These are phyloP conservation scores for Nothopassalora personata DNA, from an alignment of 2,329 filamentous ascomycete species.

Conservation along the genomic window DNA sequence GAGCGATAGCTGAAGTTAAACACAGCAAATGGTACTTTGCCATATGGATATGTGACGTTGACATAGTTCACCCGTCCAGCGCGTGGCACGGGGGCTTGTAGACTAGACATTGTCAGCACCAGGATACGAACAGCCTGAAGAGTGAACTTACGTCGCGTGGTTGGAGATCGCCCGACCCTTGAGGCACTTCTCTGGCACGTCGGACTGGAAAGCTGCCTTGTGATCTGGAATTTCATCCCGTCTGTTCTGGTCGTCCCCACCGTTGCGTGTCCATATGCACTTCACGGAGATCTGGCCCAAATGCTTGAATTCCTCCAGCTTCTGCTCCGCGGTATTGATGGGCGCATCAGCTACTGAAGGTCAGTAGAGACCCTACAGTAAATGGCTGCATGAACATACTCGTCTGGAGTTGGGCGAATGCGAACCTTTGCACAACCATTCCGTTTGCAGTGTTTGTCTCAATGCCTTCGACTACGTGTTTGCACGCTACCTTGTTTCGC, in stretches of 20 bases:
- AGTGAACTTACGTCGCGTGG: slow-evolving; percentile 17
- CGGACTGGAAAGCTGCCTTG: neutral
- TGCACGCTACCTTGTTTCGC: neutral
- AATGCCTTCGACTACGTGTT: neutral
- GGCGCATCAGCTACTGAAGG: slow-evolving; percentile 8
- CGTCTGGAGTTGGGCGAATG: slow-evolving; percentile 17
- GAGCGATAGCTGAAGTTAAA: slow-evolving; percentile 27
- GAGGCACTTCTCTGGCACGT: slow-evolving; percentile 23
- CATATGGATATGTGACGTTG: slow-evolving; percentile 15
- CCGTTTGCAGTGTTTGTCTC: neutral
- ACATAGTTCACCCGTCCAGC: neutral
- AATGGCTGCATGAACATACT: slow-evolving; percentile 9
- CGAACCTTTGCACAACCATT: slow-evolving; percentile 5
- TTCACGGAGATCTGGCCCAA: slow-evolving; percentile 18
- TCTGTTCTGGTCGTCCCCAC: neutral
- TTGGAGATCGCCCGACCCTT: slow-evolving; percentile 27
- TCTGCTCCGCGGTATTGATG: neutral
- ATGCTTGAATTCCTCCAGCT: slow-evolving; percentile 6
- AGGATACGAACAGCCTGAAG: neutral
- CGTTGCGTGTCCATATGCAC: slow-evolving; percentile 1
- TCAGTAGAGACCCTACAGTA: slow-evolving; percentile 1
- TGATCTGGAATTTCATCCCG: neutral
- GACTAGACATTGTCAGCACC: slow-evolving; percentile 6
- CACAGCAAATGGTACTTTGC: slow-evolving; percentile 15
- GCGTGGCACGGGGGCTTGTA: slow-evolving; percentile 2